A percentile compares a stretch with the other conserved stretches of the same genome.
Evolutionary conservation across 78 protist genomes (phyloP).

Genomic region (Isochrysis galbana): DNA sequence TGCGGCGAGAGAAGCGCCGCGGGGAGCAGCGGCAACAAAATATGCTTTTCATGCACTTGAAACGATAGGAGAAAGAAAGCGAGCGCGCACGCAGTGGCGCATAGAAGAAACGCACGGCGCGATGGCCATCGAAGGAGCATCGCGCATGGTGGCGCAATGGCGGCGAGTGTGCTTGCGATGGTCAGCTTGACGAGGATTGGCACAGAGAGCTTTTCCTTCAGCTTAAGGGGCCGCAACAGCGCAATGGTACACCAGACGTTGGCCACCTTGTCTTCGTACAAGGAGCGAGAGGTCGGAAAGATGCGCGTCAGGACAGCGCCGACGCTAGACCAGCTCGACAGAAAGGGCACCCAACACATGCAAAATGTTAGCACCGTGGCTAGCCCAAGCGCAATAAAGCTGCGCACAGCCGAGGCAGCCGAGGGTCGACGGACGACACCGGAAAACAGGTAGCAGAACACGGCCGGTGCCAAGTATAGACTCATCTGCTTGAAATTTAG

Average conservation of each 20-base stretch:
- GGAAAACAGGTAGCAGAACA: slow-evolving; percentile 71
- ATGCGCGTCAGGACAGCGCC: slow-evolving; percentile 71
- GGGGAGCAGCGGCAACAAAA: slow-evolving; percentile 77
- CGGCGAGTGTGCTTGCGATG: neutral
- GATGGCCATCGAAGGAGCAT: neutral
- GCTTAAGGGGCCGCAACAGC: slow-evolving; percentile 52
- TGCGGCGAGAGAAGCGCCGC: neutral
- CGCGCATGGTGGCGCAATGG: neutral
- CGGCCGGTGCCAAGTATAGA: slow-evolving; percentile 82
- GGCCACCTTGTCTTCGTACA: slow-evolving; percentile 95
- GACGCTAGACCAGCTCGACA: neutral
- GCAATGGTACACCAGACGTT: slow-evolving; percentile 89
- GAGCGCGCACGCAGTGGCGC: neutral
- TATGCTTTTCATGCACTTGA: slow-evolving; percentile 94
- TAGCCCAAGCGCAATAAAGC: neutral
- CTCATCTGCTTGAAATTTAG: slow-evolving; percentile 88
- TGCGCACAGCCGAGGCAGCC: neutral
- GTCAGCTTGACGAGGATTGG: neutral
- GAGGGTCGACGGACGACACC: neutral
- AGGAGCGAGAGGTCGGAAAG: slow-evolving; percentile 87
- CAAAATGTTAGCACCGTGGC: slow-evolving; percentile 53
- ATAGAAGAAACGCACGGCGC: neutral
- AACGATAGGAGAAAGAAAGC: slow-evolving; percentile 88
- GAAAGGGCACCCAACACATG: slow-evolving; percentile 74
- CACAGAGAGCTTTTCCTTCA: slow-evolving; percentile 22